Conservation (phyloP, 306 rosid species). For the Rosa chinensis region DNA sequence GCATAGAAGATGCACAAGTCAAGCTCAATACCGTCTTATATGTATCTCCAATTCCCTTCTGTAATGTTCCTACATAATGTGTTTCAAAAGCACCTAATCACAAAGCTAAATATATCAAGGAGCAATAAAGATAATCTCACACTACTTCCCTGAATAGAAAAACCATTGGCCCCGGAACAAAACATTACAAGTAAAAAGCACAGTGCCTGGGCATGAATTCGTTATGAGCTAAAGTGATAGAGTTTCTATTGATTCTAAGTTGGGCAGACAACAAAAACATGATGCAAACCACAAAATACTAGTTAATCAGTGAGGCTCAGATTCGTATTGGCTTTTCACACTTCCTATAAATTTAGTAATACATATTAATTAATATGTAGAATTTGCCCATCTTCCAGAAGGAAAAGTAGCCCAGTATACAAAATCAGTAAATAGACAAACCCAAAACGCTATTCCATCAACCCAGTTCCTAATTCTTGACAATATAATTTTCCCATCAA, state of each 20-base stretch:
- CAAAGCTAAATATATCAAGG: slow-evolving; percentile 33
- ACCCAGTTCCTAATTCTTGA: neutral
- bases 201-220: neutral
- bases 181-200: neutral
- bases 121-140: neutral
- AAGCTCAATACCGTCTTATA: slow-evolving; percentile 44
- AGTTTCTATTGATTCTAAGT: neutral
- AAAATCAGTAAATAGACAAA: slow-evolving; percentile 10
- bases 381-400: neutral
- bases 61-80: slow-evolving; percentile 25
- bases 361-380: neutral
- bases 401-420: slow-evolving; percentile 26
- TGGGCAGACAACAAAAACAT: neutral
- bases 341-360: neutral
- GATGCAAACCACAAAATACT: neutral
- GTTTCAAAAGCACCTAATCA: slow-evolving; percentile 46
- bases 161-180: neutral
- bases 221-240: neutral
- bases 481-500: neutral
- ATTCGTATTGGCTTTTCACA: neutral
- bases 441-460: slow-evolving; percentile 31
- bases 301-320: neutral
- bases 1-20: slow-evolving; percentile 73
- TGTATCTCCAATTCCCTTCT: slow-evolving; percentile 34
- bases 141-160: neutral